Evolutionary conservation across 306 rosid genomes (phyloP).

Genomic region (Astragalus glycyphyllos): DNA sequence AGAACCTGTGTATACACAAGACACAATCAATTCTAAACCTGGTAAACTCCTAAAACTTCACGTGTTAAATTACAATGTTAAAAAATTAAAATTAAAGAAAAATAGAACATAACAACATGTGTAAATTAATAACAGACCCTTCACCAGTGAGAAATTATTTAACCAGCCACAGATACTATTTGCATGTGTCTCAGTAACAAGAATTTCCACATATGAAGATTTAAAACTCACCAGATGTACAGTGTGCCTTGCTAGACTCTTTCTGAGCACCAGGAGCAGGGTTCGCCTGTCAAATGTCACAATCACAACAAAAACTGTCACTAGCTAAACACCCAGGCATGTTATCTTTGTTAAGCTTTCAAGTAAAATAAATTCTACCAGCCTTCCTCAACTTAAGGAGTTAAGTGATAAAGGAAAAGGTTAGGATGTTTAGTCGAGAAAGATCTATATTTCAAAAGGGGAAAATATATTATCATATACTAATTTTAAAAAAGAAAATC

Average conservation of each 20-base stretch:
- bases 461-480: background rate
- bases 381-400: background rate
- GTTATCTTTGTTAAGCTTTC: background rate
- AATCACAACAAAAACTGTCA: constrained; percentile 34
- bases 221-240: constrained; percentile 62
- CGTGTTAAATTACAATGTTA: background rate
- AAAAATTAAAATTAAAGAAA: background rate
- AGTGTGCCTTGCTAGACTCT: constrained; percentile 56
- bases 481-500: constrained; percentile 19
- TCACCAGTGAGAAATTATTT: background rate
- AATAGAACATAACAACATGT: constrained; percentile 21
- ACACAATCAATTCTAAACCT: constrained; percentile 12
- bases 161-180: constrained; percentile 18
- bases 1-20: constrained; percentile 55
- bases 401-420: constrained; percentile 1
- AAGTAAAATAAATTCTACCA: constrained; percentile 5
- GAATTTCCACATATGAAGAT: constrained; percentile 16
- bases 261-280: constrained; percentile 57
- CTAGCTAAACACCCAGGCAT: constrained; percentile 11
- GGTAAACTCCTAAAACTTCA: constrained; percentile 18
- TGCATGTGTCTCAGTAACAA: constrained; percentile 14
- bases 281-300: constrained; percentile 54
- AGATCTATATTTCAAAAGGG: constrained; percentile 13
- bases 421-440: constrained; percentile 10
- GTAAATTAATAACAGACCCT: background rate